Conservation (phyloP, 1,284 basidiomycete genomes). For the Phellopilus nigrolimitatus region DNA sequence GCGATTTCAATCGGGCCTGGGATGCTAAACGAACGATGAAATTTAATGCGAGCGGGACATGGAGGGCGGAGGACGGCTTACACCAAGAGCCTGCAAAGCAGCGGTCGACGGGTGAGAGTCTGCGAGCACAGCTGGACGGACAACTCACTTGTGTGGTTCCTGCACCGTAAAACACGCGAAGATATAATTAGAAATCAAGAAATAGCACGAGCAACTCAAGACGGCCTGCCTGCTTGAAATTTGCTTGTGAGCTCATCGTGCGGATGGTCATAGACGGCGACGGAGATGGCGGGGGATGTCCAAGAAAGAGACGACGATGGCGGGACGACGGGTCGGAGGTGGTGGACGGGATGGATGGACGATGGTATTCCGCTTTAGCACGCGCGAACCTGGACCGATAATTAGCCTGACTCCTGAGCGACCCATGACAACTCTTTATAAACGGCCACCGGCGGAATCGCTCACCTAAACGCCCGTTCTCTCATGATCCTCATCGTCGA, state of each 20-base stretch:
- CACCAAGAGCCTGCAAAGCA: constrained; percentile 52
- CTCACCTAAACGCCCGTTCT: constrained; percentile 4
- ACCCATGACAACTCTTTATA: not conserved
- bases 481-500: constrained; percentile 2
- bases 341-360: too few relatives aligned
- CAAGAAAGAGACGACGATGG: not conserved
- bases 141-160: constrained; percentile 62
- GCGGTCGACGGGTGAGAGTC: constrained; percentile 18
- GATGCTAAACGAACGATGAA: constrained; percentile 49
- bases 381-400: too few relatives aligned
- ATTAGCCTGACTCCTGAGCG: too few relatives aligned
- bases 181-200: constrained; percentile 5
- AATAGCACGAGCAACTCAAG: not conserved
- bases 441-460: not conserved
- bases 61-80: constrained; percentile 32
- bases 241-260: constrained; percentile 24
- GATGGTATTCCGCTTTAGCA: too few relatives aligned
- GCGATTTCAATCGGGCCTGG: constrained; percentile 81
- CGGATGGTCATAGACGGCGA: not conserved
- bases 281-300: not conserved
- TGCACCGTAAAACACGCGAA: constrained; percentile 26
- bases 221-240: constrained; percentile 35
- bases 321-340: not conserved
- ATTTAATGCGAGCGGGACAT: not conserved
- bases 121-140: constrained; percentile 12